Percentiles rank a stretch among this genome's conserved stretches.
Evolutionary conservation across 179 eudicot species (phyloP).

Genomic region (Sideroxylon spinosum): DNA sequence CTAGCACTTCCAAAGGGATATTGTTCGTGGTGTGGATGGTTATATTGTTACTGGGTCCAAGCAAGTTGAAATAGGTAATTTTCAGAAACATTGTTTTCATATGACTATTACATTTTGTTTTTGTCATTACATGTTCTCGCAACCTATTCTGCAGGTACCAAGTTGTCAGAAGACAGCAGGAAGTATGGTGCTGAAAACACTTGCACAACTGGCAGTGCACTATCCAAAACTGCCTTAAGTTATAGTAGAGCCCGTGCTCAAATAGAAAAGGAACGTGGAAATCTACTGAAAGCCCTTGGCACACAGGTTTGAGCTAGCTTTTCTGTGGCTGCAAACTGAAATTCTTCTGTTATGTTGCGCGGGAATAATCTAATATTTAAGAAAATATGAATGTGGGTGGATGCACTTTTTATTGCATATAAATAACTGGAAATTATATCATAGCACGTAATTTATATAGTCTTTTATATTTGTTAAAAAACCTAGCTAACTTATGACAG

Average conservation of each 20-base stretch:
- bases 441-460: not conserved
- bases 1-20: conserved; percentile 94
- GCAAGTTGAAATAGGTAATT: conserved; percentile 88
- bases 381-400: not conserved
- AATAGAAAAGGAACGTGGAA: conserved; percentile 82
- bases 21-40: conserved; percentile 93
- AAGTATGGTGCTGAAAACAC: conserved; percentile 89
- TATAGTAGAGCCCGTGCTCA: conserved; percentile 71
- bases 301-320: conserved; percentile 63
- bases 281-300: conserved; percentile 68
- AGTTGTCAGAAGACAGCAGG: conserved; percentile 84
- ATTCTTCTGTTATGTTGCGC: not conserved
- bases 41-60: conserved; percentile 91
- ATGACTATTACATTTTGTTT: not conserved
- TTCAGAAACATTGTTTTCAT: not conserved
- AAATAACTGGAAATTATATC: not conserved
- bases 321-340: not conserved
- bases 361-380: not conserved
- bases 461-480: not conserved
- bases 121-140: not conserved
- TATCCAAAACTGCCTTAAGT: conserved; percentile 71
- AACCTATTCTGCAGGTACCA: conserved; percentile 49
- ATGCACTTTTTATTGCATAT: no score
- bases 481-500: not conserved
- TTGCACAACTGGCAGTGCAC: conserved; percentile 64